Percentiles rank a stretch among this genome's conserved stretches.
These are phyloP conservation scores for Fusarium albosuccineum DNA, from an alignment of 2,329 filamentous ascomycete species.

Conservation along the genomic window DNA sequence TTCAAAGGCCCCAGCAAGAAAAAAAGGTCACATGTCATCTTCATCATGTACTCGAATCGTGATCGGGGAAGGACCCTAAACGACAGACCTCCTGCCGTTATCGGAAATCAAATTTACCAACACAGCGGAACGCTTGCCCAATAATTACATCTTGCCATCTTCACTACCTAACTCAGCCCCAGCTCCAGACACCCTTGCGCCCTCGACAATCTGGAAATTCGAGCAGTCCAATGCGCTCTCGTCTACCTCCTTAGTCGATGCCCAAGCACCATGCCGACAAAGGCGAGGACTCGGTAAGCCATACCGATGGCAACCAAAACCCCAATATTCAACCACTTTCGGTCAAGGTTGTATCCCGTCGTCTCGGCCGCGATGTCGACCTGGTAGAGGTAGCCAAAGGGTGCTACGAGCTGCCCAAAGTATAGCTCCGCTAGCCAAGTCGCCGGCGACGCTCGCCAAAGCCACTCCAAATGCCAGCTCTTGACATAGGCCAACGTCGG, in stretches of 20 bases:
- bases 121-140: not conserved
- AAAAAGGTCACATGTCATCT: conserved; percentile 12
- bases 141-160: not conserved
- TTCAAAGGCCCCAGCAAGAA: not conserved
- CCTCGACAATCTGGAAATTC: not conserved
- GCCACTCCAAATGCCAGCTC: conserved; percentile 66
- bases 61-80: conserved; percentile 3
- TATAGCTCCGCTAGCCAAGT: conserved; percentile 70
- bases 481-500: conserved; percentile 63
- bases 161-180: not conserved
- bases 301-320: conserved; percentile 59
- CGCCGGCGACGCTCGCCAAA: conserved; percentile 67
- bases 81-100: conserved; percentile 11
- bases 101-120: not conserved
- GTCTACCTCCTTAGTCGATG: conserved; percentile 41
- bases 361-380: conserved; percentile 58
- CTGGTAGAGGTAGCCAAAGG: conserved; percentile 64
- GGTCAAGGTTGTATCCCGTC: conserved; percentile 61
- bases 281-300: conserved; percentile 59
- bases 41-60: conserved; percentile 6
- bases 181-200: not conserved
- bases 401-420: conserved; percentile 64
- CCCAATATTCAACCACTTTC: conserved; percentile 60
- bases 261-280: conserved; percentile 41
- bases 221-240: not conserved